Evolutionary conservation across 306 rosid species (phyloP), one percentile per base, ranked within the genome.

Genomic region (Citrullus colocynthis): DNA sequence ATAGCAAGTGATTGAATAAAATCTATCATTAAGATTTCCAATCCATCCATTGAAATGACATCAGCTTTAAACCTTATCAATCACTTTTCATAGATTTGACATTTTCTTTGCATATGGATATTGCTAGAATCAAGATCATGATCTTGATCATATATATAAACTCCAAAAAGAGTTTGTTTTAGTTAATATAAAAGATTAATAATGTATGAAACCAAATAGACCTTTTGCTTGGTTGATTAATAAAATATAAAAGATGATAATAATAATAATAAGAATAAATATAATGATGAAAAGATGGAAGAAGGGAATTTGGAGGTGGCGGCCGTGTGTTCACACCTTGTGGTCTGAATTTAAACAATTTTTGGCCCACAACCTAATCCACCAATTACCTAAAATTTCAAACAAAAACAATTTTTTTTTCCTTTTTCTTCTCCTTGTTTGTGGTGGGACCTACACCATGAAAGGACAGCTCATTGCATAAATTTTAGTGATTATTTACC

Each of bases 341-440:
- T 42, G 54, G 55, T 64, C 49, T 37, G 36, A 20, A 69, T 69
- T 69, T 42, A 20, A 45, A 42, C 18, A 11, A 18, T 11, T 11
- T 64, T 20, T 13, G 75, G n/a, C 36, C 75, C 55, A 42, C 36
- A 69, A 69, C 75, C 75, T 69, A 69, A 69, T 69, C 75, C 75
- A 69, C 74, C 74, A 52, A 52, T 15, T 16, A 52, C 7, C 57
- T 15, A 4, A 1, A 16, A 4, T 15, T 14, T 52, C 16, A 52
- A 4, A 16, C 7, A 0, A 52, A 52, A 5, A 52, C 4, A 52
- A 9, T 9, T 16, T 52, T 48, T 48, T 10, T 3, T 48, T 48
- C 5, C 1, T 7, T 48, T 18, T 55, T 55, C 59, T 55, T 18
- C 3, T 18, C 8, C 28, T 2, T 55, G 28, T 18, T 57, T 57